Evolutionary conservation across 495 filamentous ascomycete species (phyloP).

Genomic region (Penicillium daleae): DNA sequence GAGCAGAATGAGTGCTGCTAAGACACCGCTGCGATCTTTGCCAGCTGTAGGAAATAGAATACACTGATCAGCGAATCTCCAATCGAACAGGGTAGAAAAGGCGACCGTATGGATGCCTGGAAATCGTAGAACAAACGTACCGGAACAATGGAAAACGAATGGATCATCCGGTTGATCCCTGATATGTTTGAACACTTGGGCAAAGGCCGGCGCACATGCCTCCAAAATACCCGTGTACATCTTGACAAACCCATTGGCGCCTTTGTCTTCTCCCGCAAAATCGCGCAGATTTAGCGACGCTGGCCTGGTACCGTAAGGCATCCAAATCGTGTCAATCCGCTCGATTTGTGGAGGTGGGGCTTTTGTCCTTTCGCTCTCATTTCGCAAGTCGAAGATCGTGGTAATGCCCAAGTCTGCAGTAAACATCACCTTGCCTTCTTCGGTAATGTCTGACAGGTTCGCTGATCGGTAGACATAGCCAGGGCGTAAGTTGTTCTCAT

Average conservation of each 20-base stretch:
- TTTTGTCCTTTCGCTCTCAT: slow-evolving; percentile 51
- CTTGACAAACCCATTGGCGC: slow-evolving; percentile 56
- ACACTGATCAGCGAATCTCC: background rate
- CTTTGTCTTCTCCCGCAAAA: slow-evolving; percentile 58
- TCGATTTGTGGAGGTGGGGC: slow-evolving; percentile 41
- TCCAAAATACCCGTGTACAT: slow-evolving; percentile 58
- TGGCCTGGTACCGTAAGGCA: slow-evolving; percentile 36
- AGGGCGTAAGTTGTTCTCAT: slow-evolving; percentile 43
- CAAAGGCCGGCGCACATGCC: slow-evolving; percentile 33
- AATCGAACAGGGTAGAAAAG: background rate
- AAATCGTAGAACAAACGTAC: slow-evolving; percentile 37
- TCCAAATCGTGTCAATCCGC: slow-evolving; percentile 54
- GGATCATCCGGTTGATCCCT: slow-evolving; percentile 43
- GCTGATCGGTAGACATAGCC: slow-evolving; percentile 58
- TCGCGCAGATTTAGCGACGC: slow-evolving; percentile 50
- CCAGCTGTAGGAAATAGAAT: slow-evolving; percentile 47
- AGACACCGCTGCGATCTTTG: slow-evolving; percentile 66
- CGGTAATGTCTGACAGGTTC: slow-evolving; percentile 47
- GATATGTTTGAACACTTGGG: slow-evolving; percentile 44
- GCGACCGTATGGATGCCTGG: background rate
- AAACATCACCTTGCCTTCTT: slow-evolving; percentile 55
- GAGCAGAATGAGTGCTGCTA: slow-evolving; percentile 59
- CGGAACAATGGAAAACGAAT: slow-evolving; percentile 64
- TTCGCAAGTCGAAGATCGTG: slow-evolving; percentile 69
- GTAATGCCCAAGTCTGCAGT: slow-evolving; percentile 54